phyloP scores from a whole-genome alignment of 2,329 filamentous ascomycete genomes.

The Ceratocystis harringtonii region DNA sequence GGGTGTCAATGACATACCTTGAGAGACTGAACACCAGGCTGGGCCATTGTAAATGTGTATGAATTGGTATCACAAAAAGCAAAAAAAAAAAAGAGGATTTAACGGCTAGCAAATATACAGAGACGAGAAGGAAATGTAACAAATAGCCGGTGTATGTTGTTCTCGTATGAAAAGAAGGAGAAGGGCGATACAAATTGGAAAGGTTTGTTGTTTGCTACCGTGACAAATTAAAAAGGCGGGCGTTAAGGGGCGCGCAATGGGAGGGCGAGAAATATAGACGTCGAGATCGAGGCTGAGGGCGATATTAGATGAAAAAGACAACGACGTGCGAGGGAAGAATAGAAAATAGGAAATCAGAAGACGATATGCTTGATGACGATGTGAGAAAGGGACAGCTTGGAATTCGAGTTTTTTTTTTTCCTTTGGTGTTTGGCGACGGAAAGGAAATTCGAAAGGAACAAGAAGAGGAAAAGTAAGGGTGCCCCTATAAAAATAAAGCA shows the following conservation, averaged over 20 bases:
- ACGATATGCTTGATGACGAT: not conserved
- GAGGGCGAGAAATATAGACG: not conserved
- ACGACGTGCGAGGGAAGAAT: not conserved
- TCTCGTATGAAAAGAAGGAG: not conserved
- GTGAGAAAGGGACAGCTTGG: not conserved
- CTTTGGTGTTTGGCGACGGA: not conserved
- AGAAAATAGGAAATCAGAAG: not conserved
- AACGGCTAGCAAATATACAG: conserved; percentile 21
- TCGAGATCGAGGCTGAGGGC: not conserved
- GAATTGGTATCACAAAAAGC: not conserved
- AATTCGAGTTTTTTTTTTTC: not conserved
- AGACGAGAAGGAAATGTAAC: conserved; percentile 23
- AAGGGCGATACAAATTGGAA: not conserved
- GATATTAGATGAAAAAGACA: not conserved
- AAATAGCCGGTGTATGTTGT: conserved; percentile 6
- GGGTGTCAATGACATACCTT: conserved; percentile 46
- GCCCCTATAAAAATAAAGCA: not conserved
- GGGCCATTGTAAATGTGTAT: conserved; percentile 48
- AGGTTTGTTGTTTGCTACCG: too few relatives aligned
- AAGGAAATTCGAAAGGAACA: conserved; percentile 1
- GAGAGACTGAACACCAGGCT: conserved; percentile 74
- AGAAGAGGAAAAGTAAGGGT: not conserved
- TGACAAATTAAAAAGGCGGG: not conserved
- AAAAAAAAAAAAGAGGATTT: conserved; percentile 7
- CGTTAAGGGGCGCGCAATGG: not conserved